A percentile compares a stretch with the other conserved stretches of the same genome.
Conservation (phyloP, 192 early-diverging fungal species). For the Coemansia sp. region DNA sequence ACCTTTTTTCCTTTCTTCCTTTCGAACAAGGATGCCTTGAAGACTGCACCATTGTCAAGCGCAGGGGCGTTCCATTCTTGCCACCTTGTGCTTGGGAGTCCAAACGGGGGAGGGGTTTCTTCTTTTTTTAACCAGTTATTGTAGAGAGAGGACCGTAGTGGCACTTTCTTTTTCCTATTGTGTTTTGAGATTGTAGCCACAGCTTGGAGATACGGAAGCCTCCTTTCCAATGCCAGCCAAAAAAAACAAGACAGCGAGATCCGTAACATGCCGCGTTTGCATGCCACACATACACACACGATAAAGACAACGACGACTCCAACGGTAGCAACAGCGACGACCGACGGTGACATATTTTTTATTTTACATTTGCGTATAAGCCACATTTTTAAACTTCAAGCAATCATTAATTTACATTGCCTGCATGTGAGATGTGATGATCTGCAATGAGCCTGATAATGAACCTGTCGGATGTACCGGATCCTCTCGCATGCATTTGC, state of each 20-base stretch:
- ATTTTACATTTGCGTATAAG: too few relatives aligned
- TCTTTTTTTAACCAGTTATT: too few relatives aligned
- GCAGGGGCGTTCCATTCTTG: too few relatives aligned
- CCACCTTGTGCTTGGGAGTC: too few relatives aligned
- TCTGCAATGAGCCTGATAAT: background rate
- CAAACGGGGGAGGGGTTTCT: too few relatives aligned
- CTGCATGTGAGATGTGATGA: background rate
- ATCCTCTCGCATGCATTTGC: too few relatives aligned
- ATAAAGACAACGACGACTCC: background rate
- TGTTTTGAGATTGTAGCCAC: background rate
- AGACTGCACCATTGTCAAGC: too few relatives aligned
- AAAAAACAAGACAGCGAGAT: background rate
- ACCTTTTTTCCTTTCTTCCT: background rate
- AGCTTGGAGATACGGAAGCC: background rate
- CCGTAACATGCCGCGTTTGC: background rate
- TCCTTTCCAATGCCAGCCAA: background rate
- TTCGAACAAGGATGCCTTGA: background rate
- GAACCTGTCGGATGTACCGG: too few relatives aligned
- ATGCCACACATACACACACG: background rate
- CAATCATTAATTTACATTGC: background rate
- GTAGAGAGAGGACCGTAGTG: too few relatives aligned
- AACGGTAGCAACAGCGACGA: too few relatives aligned
- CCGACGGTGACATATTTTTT: too few relatives aligned
- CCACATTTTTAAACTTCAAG: too few relatives aligned
- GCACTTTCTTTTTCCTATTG: background rate